phyloP scores from a whole-genome alignment of 148 eudicot genomes.

The Linanthus parryae region DNA sequence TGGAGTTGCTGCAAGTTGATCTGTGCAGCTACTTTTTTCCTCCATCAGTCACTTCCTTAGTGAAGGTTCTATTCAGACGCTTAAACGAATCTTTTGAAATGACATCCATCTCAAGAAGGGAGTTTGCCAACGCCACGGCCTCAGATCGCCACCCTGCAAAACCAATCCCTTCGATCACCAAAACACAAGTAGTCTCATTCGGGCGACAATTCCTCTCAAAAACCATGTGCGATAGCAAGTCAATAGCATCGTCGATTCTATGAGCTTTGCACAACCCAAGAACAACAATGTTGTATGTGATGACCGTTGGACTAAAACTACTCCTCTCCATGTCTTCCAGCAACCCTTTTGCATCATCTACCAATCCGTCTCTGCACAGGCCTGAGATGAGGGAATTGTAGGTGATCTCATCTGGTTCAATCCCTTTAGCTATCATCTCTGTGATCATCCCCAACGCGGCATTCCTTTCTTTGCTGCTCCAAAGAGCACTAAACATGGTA shows the following conservation, averaged over 20 bases:
- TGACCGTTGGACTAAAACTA: constrained; percentile 34
- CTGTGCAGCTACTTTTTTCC: no score
- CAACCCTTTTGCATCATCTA: constrained; percentile 47
- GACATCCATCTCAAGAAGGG: constrained; percentile 26
- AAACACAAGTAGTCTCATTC: constrained; percentile 56
- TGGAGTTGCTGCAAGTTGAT: no score
- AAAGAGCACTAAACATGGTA: constrained; percentile 52
- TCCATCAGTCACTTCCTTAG: no score
- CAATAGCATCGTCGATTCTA: constrained; percentile 48
- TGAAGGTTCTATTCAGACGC: constrained; percentile 50
- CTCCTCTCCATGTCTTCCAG: constrained; percentile 42
- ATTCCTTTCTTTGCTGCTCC: constrained; percentile 41
- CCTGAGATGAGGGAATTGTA: constrained; percentile 65
- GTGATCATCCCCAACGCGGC: constrained; percentile 38
- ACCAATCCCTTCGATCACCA: constrained; percentile 63
- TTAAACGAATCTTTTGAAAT: constrained; percentile 32
- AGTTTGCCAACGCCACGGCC: constrained; percentile 50
- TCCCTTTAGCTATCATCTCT: constrained; percentile 47
- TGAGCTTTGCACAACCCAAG: constrained; percentile 66
- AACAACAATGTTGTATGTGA: constrained; percentile 54
- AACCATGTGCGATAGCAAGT: constrained; percentile 48
- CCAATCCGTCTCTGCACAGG: constrained; percentile 63
- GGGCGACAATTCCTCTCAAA: constrained; percentile 39
- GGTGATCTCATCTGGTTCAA: constrained; percentile 64
- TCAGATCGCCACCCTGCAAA: constrained; percentile 53